Conservation (phyloP, 345 rosid species). For the Mercurialis annua region DNA sequence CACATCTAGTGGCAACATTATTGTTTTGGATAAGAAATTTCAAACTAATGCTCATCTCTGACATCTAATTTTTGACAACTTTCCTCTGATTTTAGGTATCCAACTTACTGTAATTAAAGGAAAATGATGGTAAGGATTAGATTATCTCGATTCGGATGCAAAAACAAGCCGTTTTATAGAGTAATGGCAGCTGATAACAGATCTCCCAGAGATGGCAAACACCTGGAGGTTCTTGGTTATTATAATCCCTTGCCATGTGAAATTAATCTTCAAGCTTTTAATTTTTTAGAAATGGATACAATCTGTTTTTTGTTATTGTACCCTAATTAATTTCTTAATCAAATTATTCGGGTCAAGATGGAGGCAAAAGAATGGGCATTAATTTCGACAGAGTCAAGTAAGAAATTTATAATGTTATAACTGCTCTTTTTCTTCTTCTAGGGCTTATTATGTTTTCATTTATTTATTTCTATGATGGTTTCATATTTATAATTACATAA, state of each 20-base stretch:
- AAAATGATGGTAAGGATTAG: constrained; percentile 75
- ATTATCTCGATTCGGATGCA: constrained; percentile 73
- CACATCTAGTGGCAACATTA: no score
- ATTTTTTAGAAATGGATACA: not conserved
- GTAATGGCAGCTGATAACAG: constrained; percentile 79
- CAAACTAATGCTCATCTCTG: no score
- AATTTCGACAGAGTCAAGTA: constrained; percentile 91
- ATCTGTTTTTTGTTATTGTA: constrained; percentile 11
- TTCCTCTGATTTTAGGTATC: no score
- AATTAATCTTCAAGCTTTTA: constrained; percentile 2
- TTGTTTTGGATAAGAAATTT: no score
- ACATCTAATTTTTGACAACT: no score
- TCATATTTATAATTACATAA: no score
- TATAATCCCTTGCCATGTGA: constrained; percentile 74
- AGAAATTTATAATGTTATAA: no score
- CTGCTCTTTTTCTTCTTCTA: not conserved
- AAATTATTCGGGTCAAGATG: no score
- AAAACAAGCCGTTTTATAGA: constrained; percentile 66
- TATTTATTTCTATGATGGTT: no score
- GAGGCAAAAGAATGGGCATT: constrained; percentile 86
- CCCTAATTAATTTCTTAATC: no score
- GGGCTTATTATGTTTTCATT: not conserved
- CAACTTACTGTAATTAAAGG: no score
- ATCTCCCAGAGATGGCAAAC: constrained; percentile 83
- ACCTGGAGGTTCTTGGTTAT: constrained; percentile 74